Evolutionary conservation across 2,329 filamentous ascomycete genomes (phyloP), one percentile per base, ranked within the genome.

Genomic region (Thielaviopsis ethacetica): DNA sequence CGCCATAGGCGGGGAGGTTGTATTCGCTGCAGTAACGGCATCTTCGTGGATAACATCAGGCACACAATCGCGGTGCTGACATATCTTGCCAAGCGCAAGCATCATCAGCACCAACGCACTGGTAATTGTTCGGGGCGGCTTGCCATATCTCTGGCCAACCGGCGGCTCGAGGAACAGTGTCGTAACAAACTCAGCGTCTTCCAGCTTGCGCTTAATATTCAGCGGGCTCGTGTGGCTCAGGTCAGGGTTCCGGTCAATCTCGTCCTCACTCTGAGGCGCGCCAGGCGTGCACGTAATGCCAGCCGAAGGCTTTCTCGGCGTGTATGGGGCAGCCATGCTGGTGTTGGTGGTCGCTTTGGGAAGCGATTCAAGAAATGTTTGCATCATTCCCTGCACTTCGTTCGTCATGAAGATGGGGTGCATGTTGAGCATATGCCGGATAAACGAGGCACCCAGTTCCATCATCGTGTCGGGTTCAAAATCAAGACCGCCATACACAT

Each of bases 11-110:
- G n/a, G n/a, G n/a, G n/a, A n/a, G n/a, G n/a, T n/a, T n/a, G n/a
- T n/a, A n/a, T n/a, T n/a, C n/a, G n/a, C n/a, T n/a, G n/a, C n/a
- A n/a, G n/a, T n/a, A n/a, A n/a, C n/a, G n/a, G n/a, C n/a, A 53
- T 59, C 49, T 22, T 60, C 58, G 57, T 70, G 68, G 2, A 86
- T 76, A 2, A 85, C 73, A 56, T 83, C 80, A 0, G 80, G 80
- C 3, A 84, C 73, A 62, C 72, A 73, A 0, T 75, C 74, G 52
- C 74, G 75, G 63, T 78, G 71, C 9, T 75, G 68, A 65, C 88
- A 91, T 13, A 97, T 86, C 66, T 89, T 90, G 19, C 93, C 93
- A 5, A 98, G 73, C 0, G 91, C 91, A 58, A 97, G 76, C 0
- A 95, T 82, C 3, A 91, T 76, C 2, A 96, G 76, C 1, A 96